Conservation (phyloP, 306 rosid genomes). For the Acacia crassicarpa region DNA sequence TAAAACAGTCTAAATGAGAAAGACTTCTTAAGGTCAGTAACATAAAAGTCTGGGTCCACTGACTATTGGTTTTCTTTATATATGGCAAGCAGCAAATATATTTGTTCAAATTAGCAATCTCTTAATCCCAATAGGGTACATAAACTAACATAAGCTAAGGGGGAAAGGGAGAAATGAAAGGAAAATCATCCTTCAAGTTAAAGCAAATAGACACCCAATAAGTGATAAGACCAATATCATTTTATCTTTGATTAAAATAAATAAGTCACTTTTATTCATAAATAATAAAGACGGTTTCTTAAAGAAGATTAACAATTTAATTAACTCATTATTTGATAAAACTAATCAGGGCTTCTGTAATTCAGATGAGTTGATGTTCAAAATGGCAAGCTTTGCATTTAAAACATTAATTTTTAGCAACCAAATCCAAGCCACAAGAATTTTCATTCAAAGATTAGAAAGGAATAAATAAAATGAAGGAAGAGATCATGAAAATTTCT, state of each 20-base stretch:
- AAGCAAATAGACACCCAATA: neutral
- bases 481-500: constrained; percentile 63
- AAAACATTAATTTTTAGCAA: neutral
- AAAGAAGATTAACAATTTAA: neutral
- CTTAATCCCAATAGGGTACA: neutral
- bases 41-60: neutral
- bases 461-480: constrained; percentile 17
- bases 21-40: constrained; percentile 4
- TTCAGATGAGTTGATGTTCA: constrained; percentile 1
- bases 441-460: constrained; percentile 10
- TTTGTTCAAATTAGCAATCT: neutral
- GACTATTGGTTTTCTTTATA: neutral
- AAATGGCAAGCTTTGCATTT: neutral
- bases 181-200: neutral
- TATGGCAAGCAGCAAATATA: neutral
- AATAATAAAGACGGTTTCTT: neutral
- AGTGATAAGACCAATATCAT: neutral
- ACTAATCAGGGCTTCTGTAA: neutral
- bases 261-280: neutral
- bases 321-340: neutral
- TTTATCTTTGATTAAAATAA: neutral
- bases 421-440: constrained; percentile 19
- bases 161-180: neutral
- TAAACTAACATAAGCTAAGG: neutral
- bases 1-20: neutral